Evolutionary conservation across 371 early-diverging fungal genomes (phyloP).

Genomic region (Capillidium heterosporum): DNA sequence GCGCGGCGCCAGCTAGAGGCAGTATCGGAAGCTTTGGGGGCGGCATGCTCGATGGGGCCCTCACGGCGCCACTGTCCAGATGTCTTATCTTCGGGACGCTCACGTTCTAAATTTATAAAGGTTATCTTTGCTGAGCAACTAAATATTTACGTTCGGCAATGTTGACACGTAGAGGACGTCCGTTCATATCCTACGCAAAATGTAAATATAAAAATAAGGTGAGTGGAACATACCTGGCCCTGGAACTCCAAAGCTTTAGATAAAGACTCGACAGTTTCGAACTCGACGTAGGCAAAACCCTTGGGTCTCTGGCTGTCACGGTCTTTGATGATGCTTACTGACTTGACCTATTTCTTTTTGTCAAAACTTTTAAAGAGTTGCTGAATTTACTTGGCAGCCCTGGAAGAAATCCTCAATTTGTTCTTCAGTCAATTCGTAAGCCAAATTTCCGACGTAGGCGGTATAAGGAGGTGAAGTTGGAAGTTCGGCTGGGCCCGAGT

Average conservation of each 20-base stretch:
- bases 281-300: constrained; percentile 91
- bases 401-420: constrained; percentile 53
- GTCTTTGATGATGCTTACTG: constrained; percentile 33
- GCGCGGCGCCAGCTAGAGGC: constrained; percentile 6
- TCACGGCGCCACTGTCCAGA: constrained; percentile 25
- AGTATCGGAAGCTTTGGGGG: constrained; percentile 6
- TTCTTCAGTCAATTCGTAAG: constrained; percentile 57
- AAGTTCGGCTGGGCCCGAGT: constrained; percentile 40
- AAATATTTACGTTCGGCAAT: constrained; percentile 60
- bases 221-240: constrained; percentile 21
- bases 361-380: neutral
- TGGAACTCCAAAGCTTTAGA: constrained; percentile 49
- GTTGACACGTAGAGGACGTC: constrained; percentile 61
- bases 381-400: constrained; percentile 29
- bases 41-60: constrained; percentile 8
- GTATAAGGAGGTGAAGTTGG: constrained; percentile 78
- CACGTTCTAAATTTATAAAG: constrained; percentile 14
- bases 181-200: constrained; percentile 9
- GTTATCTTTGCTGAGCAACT: neutral
- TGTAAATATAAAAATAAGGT: neutral
- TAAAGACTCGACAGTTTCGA: constrained; percentile 62
- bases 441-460: constrained; percentile 72
- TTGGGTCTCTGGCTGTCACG: constrained; percentile 32
- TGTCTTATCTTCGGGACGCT: constrained; percentile 17
- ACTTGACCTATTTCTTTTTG: constrained; percentile 19